Evolutionary conservation across 2,329 filamentous ascomycete species (phyloP).

Genomic region (Aspergillus pseudonomiae): DNA sequence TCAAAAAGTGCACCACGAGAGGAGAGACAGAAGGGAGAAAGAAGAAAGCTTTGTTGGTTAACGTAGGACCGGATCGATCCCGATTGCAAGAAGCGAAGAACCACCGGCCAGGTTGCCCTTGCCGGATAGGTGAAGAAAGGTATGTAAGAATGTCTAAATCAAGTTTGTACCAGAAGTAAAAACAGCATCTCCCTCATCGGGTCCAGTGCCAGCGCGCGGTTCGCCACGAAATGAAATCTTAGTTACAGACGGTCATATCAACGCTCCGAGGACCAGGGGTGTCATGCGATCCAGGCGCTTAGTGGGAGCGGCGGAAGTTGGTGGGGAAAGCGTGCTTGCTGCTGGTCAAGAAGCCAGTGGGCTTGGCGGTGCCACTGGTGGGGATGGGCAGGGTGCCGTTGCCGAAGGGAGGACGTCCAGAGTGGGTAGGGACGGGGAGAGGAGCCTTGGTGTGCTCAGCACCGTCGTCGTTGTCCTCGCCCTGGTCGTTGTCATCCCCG

Average conservation of each 20-base stretch:
- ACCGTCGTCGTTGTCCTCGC: constrained; percentile 10
- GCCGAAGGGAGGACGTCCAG: constrained; percentile 22
- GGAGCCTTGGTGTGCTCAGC: constrained; percentile 12
- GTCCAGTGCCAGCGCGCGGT: constrained; percentile 31
- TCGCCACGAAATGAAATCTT: constrained; percentile 23
- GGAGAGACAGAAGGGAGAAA: constrained; percentile 8
- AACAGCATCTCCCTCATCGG: constrained; percentile 22
- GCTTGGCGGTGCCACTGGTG: constrained; percentile 22
- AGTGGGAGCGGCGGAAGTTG: constrained; percentile 30
- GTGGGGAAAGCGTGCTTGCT: constrained; percentile 25
- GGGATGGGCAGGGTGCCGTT: constrained; percentile 21
- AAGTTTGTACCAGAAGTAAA: constrained; percentile 26
- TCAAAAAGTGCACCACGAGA: constrained; percentile 10
- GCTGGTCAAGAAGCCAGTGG: constrained; percentile 38
- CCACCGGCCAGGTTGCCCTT: constrained; percentile 8
- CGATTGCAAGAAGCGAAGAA: constrained; percentile 15
- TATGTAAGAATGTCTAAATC: constrained; percentile 18
- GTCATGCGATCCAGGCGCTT: constrained; percentile 14
- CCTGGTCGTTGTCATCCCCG: constrained; percentile 1
- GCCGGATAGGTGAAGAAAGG: constrained; percentile 11
- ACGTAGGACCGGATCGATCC: constrained; percentile 2
- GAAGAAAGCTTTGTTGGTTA: constrained; percentile 19
- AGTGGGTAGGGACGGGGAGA: constrained; percentile 14
- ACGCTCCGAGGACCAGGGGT: not conserved
- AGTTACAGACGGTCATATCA: constrained; percentile 18